A percentile compares a stretch with the other conserved stretches of the same genome.
phyloP scores from a whole-genome alignment of 192 early-diverging fungal species.

The Entophlyctis luteolus region DNA sequence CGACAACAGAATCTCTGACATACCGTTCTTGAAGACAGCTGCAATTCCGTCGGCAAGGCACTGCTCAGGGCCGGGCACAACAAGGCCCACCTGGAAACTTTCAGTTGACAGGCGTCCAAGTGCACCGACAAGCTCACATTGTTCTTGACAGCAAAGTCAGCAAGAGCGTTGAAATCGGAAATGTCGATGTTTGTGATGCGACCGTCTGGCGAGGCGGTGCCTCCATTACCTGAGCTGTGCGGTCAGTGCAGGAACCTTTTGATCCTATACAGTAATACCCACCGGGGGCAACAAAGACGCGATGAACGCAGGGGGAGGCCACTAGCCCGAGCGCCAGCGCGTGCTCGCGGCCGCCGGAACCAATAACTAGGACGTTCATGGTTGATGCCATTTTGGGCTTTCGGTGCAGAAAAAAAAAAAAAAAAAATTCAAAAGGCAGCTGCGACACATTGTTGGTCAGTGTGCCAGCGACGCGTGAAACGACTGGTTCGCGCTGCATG shows the following conservation, averaged over 20 bases:
- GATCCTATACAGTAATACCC: background rate
- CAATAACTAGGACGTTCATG: slow-evolving; percentile 78
- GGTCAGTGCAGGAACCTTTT: no score
- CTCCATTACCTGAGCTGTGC: slow-evolving; percentile 88
- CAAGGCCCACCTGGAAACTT: slow-evolving; percentile 72
- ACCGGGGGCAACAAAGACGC: slow-evolving; percentile 92
- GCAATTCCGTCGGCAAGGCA: slow-evolving; percentile 91
- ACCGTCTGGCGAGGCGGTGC: slow-evolving; percentile 65
- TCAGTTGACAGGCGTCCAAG: background rate
- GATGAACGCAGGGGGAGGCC: slow-evolving; percentile 68
- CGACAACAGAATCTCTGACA: slow-evolving; percentile 4
- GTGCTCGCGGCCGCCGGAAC: slow-evolving; percentile 94
- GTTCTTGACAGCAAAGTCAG: slow-evolving; percentile 75
- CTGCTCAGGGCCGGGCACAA: slow-evolving; percentile 94
- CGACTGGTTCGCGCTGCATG: slow-evolving; percentile 26
- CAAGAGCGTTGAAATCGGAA: slow-evolving; percentile 68
- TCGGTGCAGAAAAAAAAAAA: background rate
- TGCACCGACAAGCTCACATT: slow-evolving; percentile 41
- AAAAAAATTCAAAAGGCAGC: no score
- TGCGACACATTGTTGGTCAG: slow-evolving; percentile 4
- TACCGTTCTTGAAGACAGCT: slow-evolving; percentile 73
- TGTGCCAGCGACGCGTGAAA: slow-evolving; percentile 25
- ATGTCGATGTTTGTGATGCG: slow-evolving; percentile 80
- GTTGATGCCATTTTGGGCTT: background rate
- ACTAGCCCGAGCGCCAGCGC: slow-evolving; percentile 89